Evolutionary conservation across 345 rosid genomes (phyloP).

Genomic region (Sapria himalayana): DNA sequence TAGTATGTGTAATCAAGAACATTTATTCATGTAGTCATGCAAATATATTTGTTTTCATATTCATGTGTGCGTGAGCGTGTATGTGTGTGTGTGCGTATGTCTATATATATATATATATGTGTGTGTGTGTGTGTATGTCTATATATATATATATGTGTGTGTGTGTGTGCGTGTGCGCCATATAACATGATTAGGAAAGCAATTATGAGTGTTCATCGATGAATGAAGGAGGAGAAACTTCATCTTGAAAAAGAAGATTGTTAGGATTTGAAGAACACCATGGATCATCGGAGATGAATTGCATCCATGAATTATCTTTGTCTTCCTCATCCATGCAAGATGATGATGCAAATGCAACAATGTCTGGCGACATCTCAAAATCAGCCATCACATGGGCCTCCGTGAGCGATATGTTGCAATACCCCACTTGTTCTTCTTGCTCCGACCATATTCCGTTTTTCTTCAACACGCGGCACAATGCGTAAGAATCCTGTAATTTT

Average conservation of each 20-base stretch:
- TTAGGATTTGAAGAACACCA: slow-evolving; percentile 38
- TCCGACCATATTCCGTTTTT: slow-evolving; percentile 68
- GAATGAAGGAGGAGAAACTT: slow-evolving; percentile 4
- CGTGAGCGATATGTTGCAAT: slow-evolving; percentile 21
- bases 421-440: slow-evolving; percentile 40
- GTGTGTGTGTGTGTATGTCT: too few relatives aligned
- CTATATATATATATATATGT: too few relatives aligned
- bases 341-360: slow-evolving; percentile 27
- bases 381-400: slow-evolving; percentile 18
- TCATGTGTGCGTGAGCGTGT: too few relatives aligned
- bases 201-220: slow-evolving; percentile 1
- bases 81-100: too few relatives aligned
- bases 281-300: slow-evolving; percentile 79
- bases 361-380: slow-evolving; percentile 62
- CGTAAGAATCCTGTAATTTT: slow-evolving; percentile 68
- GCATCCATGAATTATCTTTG: slow-evolving; percentile 96
- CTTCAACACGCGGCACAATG: slow-evolving; percentile 87
- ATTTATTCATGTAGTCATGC: too few relatives aligned
- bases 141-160: too few relatives aligned
- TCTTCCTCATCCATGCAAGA: slow-evolving; percentile 44
- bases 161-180: too few relatives aligned
- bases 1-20: too few relatives aligned
- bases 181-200: too few relatives aligned
- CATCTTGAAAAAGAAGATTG: slow-evolving; percentile 3
- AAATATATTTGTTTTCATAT: too few relatives aligned